Conservation (phyloP, 805 yeast genomes). For the Hanseniaspora jakobsenii region DNA sequence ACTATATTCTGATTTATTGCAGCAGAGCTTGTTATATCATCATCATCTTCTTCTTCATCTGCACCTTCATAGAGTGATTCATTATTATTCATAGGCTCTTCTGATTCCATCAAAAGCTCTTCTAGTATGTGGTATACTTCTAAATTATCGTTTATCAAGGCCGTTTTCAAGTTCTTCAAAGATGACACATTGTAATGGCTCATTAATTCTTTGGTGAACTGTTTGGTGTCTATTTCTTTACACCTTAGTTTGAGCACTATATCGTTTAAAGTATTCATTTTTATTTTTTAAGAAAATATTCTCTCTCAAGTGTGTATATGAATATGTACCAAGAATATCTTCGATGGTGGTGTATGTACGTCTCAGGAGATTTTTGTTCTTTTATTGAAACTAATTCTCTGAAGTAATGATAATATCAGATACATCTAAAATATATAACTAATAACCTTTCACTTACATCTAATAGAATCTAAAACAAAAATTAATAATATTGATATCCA, state of each 20-base stretch:
- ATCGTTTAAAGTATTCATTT: neutral
- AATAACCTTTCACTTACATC: too few relatives aligned
- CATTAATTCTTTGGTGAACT: slow-evolving; percentile 4
- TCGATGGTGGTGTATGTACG: neutral
- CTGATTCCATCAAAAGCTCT: neutral
- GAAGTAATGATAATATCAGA: too few relatives aligned
- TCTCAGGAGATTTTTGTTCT: too few relatives aligned
- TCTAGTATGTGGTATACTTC: slow-evolving; percentile 5
- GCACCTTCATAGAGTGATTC: slow-evolving; percentile 1
- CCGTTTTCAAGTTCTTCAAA: slow-evolving; percentile 3
- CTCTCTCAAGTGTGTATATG: neutral
- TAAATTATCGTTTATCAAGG: neutral
- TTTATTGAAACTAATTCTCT: too few relatives aligned
- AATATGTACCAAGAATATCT: neutral
- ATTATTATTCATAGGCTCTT: neutral
- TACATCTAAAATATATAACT: too few relatives aligned
- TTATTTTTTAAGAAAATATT: neutral
- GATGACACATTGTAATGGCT: neutral
- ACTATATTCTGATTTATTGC: too few relatives aligned
- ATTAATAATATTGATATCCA: too few relatives aligned
- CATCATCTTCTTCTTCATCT: neutral
- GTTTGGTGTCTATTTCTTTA: neutral
- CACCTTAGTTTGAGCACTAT: slow-evolving; percentile 3
- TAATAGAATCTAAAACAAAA: too few relatives aligned
- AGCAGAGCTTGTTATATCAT: too few relatives aligned